Evolutionary conservation across 257 asterid species (phyloP).

Genomic region (Nicotiana knightiana): DNA sequence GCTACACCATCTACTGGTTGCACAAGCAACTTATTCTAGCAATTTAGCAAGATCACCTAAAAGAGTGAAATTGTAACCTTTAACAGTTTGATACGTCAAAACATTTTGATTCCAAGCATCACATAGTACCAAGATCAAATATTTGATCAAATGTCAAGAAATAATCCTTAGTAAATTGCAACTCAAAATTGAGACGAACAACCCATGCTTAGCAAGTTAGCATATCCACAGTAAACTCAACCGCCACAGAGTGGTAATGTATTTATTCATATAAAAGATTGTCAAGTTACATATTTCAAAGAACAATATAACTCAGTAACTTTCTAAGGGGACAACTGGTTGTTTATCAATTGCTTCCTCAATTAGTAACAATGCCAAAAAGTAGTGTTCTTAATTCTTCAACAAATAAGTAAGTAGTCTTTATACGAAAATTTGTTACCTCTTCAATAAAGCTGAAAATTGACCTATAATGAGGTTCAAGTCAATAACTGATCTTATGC

Average conservation of each 20-base stretch:
- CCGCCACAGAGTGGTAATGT: neutral
- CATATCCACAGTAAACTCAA: neutral
- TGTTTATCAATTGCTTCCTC: neutral
- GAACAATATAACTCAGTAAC: neutral
- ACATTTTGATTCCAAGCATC: neutral
- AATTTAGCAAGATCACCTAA: neutral
- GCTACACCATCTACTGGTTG: neutral
- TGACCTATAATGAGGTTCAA: neutral
- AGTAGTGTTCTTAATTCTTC: neutral
- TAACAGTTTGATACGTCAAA: neutral
- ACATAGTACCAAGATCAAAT: neutral
- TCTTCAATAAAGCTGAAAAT: neutral
- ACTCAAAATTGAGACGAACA: neutral
- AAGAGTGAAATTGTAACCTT: neutral
- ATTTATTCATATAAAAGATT: neutral
- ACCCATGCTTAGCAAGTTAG: neutral
- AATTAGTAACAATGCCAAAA: neutral
- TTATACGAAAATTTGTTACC: slow-evolving; percentile 8
- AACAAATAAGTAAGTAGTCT: neutral
- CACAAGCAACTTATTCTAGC: neutral
- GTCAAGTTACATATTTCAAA: neutral
- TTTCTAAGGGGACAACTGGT: neutral
- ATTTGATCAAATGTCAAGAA: neutral
- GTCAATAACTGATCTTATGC: neutral
- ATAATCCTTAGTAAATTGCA: neutral